A percentile compares a stretch with the other conserved stretches of the same genome.
These are phyloP conservation scores for Trichaptum fuscoviolaceum DNA, from an alignment of 768 basidiomycete genomes.

Conservation along the genomic window DNA sequence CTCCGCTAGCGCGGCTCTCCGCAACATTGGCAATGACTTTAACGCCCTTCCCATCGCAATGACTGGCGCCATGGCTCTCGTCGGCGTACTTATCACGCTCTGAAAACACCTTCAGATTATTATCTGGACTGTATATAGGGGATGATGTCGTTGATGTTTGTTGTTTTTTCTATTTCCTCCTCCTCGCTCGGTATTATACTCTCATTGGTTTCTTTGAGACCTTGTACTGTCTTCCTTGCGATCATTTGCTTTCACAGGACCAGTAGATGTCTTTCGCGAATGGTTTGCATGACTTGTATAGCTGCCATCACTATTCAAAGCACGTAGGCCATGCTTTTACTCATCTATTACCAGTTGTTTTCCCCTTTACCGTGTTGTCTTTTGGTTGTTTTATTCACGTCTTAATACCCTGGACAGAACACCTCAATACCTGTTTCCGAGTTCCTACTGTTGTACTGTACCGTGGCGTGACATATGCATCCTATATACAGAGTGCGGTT, in stretches of 20 bases:
- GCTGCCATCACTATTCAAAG: neutral
- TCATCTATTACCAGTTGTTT: neutral
- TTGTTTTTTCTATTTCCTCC: neutral
- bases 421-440: neutral
- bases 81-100: slow-evolving; percentile 3
- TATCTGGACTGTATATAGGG: no score
- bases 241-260: neutral
- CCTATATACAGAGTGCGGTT: neutral
- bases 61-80: slow-evolving; percentile 2
- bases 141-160: neutral
- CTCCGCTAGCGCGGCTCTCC: slow-evolving; percentile 1
- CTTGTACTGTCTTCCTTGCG: neutral
- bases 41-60: neutral
- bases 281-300: neutral
- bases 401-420: neutral
- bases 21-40: neutral
- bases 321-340: neutral
- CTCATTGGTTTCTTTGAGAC: neutral
- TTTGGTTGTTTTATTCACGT: neutral
- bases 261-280: neutral
- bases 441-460: neutral
- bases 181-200: neutral
- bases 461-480: neutral
- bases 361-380: neutral
- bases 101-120: neutral